Evolutionary conservation across 441 rosid genomes (phyloP), one percentile per base, ranked within the genome.

Genomic region (Pelargonium australe): DNA sequence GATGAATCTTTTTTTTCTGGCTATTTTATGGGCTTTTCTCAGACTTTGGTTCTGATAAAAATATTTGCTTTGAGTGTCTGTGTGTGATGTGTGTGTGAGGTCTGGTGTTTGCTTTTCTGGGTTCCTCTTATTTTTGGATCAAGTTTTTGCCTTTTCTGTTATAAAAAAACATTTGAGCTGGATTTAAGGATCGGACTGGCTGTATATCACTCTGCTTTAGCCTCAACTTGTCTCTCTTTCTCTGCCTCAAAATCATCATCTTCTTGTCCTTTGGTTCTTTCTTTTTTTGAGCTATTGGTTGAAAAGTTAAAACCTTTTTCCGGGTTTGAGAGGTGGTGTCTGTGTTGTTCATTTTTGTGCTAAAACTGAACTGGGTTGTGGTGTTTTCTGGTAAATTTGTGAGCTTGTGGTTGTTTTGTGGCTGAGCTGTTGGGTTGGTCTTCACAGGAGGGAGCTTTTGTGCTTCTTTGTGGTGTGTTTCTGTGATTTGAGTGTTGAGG

Each of bases 51-150:
- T 61, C 2, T 60, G 64, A 11, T 2, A 9, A n/a, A 53, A 5
- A 13, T 53, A 17, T 53, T 53, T 14, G 20, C 60, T 53, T 53
- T 0, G 5, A 31, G 31, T 28, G 31, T 28, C 17, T 12, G 19
- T 13, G 10, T 53, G 60, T 13, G 17, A 1, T 49, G 31, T 28
- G 31, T 12, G 55, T 49, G 5, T 49, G 55, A 49, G 55, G 5
- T 49, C 55, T 1, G 60, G 55, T 49, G 55, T 55, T 55, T 55
- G 64, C 8, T 23, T 61, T 61, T 61, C 64, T 61, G 64, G 64
- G 16, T 61, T 28, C 14, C n/a, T 23, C 9, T 11, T 11, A 8
- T 19, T 10, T 61, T 28, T 20, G 34, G 64, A 11, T 13, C 7
- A 13, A 61, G 64, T 20, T 61, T 61, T 61, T 28, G 31, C 31